Base-by-base conservation (phyloP, 2,329 filamentous ascomycete species). In the Alternaria atra region DNA sequence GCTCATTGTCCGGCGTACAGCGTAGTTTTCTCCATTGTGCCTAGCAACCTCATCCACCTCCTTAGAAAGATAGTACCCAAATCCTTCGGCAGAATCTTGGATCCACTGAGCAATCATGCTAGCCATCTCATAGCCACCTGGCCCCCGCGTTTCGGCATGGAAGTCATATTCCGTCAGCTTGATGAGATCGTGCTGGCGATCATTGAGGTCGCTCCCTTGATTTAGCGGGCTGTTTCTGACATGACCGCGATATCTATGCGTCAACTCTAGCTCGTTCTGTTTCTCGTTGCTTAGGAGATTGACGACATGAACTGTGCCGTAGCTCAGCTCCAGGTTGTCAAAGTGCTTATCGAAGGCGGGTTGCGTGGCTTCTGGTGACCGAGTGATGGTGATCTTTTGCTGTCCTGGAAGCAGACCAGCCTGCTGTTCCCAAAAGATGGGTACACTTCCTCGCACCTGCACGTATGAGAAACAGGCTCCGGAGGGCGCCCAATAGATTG, bases 291-390 rank as follows among this genome's bases (percentile, higher is more conserved):
- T 97, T n/a, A 99, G 86, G 12, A 99, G 85, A 75, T 99, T 98
- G 57, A 99, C 89, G 13, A 98, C 88, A 77, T 98, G 94, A 0
- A 97, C 89, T 7, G 93, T 91, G 17, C 95, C 94, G 73, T 99
- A 99, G 44, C 89, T 89, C 58, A 92, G 83, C 72, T 95, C 92
- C 39, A 99, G 83, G n/a, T 89, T 87, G 40, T 93, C 90, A 75
- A 99, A 97, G 77, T 99, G 95, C 77, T 92, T 97, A 79, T 98
- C 90, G 74, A 99, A 98, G 1, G 95, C 93, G 34, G 93, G 94
- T 72, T 97, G 93, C 0, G 94, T 94, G 9, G 95, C 95, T 73
- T 97, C 94, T 0, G 88, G 86, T 12, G 94, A 97, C 60, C 95
- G 86, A 6, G 94, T 97, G 44, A 98, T 87, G 39, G 90, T 90